phyloP scores from a whole-genome alignment of 306 rosid genomes.

The Cucumis cinereus region DNA sequence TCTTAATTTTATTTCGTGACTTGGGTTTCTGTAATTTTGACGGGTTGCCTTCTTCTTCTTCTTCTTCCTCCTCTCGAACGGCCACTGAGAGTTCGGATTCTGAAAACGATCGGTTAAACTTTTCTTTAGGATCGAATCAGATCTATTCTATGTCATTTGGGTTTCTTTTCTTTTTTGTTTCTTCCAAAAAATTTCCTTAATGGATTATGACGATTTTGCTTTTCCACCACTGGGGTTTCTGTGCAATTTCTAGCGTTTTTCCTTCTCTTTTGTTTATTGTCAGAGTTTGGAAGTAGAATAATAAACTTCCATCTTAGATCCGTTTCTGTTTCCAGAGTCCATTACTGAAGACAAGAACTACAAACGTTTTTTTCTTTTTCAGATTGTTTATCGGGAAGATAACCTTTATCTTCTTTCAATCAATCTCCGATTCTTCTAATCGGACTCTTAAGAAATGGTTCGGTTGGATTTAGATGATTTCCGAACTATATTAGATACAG shows the following conservation, averaged over 20 bases:
- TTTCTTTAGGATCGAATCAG: slow-evolving; percentile 7
- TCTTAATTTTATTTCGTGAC: background rate
- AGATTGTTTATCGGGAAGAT: background rate
- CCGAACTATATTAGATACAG: slow-evolving; percentile 51
- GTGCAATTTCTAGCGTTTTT: slow-evolving; percentile 1
- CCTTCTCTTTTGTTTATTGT: background rate
- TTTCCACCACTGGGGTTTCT: background rate
- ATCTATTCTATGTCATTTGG: slow-evolving; percentile 4
- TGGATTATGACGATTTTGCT: slow-evolving; percentile 8
- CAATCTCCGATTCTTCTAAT: background rate
- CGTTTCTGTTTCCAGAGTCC: background rate
- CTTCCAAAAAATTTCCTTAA: background rate
- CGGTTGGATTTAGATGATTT: slow-evolving; percentile 81
- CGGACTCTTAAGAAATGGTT: background rate
- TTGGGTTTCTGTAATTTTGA: background rate
- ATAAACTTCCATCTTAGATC: background rate
- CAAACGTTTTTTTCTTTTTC: background rate
- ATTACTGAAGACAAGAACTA: background rate
- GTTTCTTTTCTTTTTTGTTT: background rate
- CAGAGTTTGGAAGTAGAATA: background rate
- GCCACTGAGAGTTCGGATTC: background rate
- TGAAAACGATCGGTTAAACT: slow-evolving; percentile 1
- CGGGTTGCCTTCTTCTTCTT: background rate
- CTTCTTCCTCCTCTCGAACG: background rate
- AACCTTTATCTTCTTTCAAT: background rate